Percentiles rank a stretch among this genome's conserved stretches.
phyloP scores from a whole-genome alignment of 192 early-diverging fungal genomes.

The Lunasporangiospora selenospora region DNA sequence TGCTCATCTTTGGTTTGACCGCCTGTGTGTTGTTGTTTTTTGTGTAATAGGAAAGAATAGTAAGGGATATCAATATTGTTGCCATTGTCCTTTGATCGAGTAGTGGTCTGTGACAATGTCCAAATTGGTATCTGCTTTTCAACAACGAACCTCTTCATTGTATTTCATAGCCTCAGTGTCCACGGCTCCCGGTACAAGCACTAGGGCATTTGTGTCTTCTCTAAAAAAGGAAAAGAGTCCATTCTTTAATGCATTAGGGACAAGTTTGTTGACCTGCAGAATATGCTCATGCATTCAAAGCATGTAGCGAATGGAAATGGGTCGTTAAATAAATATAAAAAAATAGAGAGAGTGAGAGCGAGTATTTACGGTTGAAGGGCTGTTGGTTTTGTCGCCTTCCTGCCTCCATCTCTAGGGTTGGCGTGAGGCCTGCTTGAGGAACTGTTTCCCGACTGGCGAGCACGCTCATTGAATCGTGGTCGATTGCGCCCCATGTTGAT shows the following conservation, averaged over 20 bases:
- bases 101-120: background rate
- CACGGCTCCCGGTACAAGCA: slow-evolving; percentile 28
- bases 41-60: no score
- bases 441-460: slow-evolving; percentile 54
- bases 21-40: no score
- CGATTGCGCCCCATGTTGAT: slow-evolving; percentile 58
- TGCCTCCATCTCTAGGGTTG: slow-evolving; percentile 59
- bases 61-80: no score
- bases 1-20: slow-evolving; percentile 57
- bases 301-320: no score
- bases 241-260: background rate
- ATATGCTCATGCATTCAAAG: background rate
- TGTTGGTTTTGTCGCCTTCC: slow-evolving; percentile 34
- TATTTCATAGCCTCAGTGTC: slow-evolving; percentile 15
- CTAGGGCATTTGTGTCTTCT: slow-evolving; percentile 38
- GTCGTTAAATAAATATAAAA: background rate
- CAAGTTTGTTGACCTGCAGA: no score
- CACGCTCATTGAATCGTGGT: slow-evolving; percentile 64
- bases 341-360: no score
- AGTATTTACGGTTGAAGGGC: slow-evolving; percentile 19
- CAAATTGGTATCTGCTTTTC: background rate
- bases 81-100: no score
- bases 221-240: background rate
- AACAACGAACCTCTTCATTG: slow-evolving; percentile 29
- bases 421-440: slow-evolving; percentile 52